Evolutionary conservation across 2,329 filamentous ascomycete species (phyloP).

Genomic region (Alternaria gaisen): DNA sequence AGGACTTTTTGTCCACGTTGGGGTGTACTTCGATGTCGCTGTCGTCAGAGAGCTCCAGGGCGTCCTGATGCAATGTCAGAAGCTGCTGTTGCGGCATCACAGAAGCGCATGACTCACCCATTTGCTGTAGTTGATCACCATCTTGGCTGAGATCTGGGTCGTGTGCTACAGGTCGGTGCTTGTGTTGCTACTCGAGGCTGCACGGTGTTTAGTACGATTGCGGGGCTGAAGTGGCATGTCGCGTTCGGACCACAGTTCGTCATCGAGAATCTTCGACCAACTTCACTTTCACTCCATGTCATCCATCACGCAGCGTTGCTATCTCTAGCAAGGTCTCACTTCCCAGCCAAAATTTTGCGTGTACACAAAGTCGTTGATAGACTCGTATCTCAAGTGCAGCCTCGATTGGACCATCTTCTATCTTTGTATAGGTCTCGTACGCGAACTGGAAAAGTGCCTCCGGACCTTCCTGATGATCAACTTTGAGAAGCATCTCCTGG

Average conservation of each 20-base stretch:
- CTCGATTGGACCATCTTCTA: too few relatives aligned
- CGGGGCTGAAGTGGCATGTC: constrained; percentile 31
- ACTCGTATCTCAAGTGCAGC: too few relatives aligned
- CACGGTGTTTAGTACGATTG: constrained; percentile 14
- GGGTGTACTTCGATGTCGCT: constrained; percentile 98
- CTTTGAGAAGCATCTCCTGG: too few relatives aligned
- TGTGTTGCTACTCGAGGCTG: constrained; percentile 26
- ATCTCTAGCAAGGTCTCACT: background rate
- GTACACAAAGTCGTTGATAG: background rate
- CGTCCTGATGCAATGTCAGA: constrained; percentile 65
- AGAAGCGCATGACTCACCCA: constrained; percentile 61
- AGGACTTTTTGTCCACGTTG: constrained; percentile 97
- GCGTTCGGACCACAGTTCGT: constrained; percentile 17
- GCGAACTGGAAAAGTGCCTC: too few relatives aligned
- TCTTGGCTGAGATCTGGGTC: constrained; percentile 33
- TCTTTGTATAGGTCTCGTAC: too few relatives aligned
- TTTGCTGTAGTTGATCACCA: constrained; percentile 76
- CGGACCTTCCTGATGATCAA: too few relatives aligned
- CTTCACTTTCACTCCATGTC: constrained; percentile 20
- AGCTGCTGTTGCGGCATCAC: background rate
- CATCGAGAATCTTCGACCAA: constrained; percentile 37
- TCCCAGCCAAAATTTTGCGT: background rate
- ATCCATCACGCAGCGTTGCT: background rate
- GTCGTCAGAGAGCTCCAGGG: constrained; percentile 96
- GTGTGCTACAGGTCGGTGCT: constrained; percentile 16